Conservation (phyloP, 306 rosid species). For the Carpinus viminea region DNA sequence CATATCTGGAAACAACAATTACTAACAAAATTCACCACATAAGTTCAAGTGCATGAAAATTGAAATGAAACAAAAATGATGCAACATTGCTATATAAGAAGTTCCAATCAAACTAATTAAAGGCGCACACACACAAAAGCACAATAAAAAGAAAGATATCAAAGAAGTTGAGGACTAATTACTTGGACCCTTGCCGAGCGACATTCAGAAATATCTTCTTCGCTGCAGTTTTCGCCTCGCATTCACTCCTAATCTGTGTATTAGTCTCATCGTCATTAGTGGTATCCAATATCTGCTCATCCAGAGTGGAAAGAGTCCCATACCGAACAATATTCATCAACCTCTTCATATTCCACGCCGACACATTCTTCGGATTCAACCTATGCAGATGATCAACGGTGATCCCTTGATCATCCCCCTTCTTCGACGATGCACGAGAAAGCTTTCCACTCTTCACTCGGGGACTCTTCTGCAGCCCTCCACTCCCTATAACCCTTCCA, state of each 20-base stretch:
- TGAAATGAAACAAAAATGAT: not conserved
- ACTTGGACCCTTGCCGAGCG: constrained; percentile 72
- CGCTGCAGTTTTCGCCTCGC: constrained; percentile 80
- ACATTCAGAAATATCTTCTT: constrained; percentile 82
- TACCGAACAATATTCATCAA: constrained; percentile 67
- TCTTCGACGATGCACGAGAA: constrained; percentile 45
- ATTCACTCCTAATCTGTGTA: constrained; percentile 65
- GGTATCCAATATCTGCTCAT: constrained; percentile 58
- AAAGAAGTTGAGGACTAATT: constrained; percentile 17
- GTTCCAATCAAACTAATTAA: not conserved
- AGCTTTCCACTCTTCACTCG: constrained; percentile 33
- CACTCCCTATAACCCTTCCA: constrained; percentile 49
- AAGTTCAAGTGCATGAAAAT: not conserved
- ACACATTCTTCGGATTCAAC: constrained; percentile 71
- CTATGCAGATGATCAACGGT: constrained; percentile 72
- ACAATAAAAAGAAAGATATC: not conserved
- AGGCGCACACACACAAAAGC: constrained; percentile 3
- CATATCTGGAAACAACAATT: not conserved
- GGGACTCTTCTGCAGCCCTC: constrained; percentile 39
- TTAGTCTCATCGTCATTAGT: constrained; percentile 47
- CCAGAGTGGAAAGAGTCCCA: constrained; percentile 68
- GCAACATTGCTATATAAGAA: not conserved
- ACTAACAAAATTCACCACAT: not conserved
- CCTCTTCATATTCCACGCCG: constrained; percentile 98
- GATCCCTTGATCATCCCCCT: constrained; percentile 52